These are phyloP conservation scores for Ogataea pignaliae DNA, from an alignment of 805 yeast genomes.

Conservation along the genomic window DNA sequence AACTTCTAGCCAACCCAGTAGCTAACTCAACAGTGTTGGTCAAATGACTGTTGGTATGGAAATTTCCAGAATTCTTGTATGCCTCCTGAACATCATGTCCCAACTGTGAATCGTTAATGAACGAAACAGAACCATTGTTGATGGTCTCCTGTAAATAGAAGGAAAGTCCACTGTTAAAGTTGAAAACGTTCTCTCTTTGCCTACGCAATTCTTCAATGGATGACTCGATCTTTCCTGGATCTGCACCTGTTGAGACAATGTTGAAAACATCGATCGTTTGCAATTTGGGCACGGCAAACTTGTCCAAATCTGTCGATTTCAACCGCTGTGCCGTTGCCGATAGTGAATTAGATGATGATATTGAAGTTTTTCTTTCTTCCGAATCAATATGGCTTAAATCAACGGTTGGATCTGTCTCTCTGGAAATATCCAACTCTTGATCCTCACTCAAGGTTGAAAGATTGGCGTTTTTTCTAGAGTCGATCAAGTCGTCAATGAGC, in stretches of 20 bases:
- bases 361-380: not conserved
- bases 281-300: slow-evolving; percentile 1
- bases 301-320: not conserved
- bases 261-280: slow-evolving; percentile 14
- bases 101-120: slow-evolving; percentile 20
- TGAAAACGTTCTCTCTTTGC: slow-evolving; percentile 38
- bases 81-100: slow-evolving; percentile 61
- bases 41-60: slow-evolving; percentile 11
- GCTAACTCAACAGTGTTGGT: slow-evolving; percentile 33
- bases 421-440: not conserved
- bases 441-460: not conserved
- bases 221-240: slow-evolving; percentile 20
- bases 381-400: not conserved
- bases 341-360: not conserved
- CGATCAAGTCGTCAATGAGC: not conserved
- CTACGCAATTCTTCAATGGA: slow-evolving; percentile 39
- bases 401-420: not conserved
- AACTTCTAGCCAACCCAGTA: slow-evolving; percentile 36
- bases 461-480: not conserved
- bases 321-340: not conserved
- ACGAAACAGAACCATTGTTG: slow-evolving; percentile 12
- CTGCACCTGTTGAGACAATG: slow-evolving; percentile 10
- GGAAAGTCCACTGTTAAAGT: slow-evolving; percentile 53
- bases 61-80: slow-evolving; percentile 55
- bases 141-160: slow-evolving; percentile 40